Conservation (phyloP, 106 monocot genomes). For the Gastrodia elata region DNA sequence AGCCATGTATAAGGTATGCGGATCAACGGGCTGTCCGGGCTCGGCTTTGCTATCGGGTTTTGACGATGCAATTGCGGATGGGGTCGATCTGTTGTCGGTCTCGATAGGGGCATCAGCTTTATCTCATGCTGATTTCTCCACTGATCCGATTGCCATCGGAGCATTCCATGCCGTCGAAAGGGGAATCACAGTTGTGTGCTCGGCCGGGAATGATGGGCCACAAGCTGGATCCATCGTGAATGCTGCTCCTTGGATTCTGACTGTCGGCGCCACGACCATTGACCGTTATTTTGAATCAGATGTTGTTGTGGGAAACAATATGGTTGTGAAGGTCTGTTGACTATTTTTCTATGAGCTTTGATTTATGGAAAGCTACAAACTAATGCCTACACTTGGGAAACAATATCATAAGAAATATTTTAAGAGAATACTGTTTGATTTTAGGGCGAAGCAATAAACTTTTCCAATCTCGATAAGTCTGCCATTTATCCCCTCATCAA, state of each 20-base stretch:
- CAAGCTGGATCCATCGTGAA: conserved; percentile 31
- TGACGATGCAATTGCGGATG: conserved; percentile 59
- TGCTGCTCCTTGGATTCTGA: conserved; percentile 76
- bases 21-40: conserved; percentile 32
- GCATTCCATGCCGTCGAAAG: conserved; percentile 68
- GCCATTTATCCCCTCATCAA: conserved; percentile 44
- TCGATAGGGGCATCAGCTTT: conserved; percentile 46
- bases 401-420: too few species aligned
- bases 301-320: conserved; percentile 37
- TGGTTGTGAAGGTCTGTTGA: conserved; percentile 27
- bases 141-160: conserved; percentile 71
- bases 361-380: too few species aligned
- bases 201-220: conserved; percentile 81
- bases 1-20: conserved; percentile 72
- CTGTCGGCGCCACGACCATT: conserved; percentile 59
- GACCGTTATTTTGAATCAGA: conserved; percentile 62
- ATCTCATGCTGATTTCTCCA: conserved; percentile 24
- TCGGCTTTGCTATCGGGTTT: conserved; percentile 60
- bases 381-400: too few species aligned
- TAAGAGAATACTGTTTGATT: background rate
- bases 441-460: conserved; percentile 72
- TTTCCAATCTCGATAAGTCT: conserved; percentile 58
- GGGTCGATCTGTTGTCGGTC: conserved; percentile 61
- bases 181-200: conserved; percentile 66
- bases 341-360: background rate